Evolutionary conservation across 179 eudicot genomes (phyloP).

Genomic region (Gypsophila paniculata): DNA sequence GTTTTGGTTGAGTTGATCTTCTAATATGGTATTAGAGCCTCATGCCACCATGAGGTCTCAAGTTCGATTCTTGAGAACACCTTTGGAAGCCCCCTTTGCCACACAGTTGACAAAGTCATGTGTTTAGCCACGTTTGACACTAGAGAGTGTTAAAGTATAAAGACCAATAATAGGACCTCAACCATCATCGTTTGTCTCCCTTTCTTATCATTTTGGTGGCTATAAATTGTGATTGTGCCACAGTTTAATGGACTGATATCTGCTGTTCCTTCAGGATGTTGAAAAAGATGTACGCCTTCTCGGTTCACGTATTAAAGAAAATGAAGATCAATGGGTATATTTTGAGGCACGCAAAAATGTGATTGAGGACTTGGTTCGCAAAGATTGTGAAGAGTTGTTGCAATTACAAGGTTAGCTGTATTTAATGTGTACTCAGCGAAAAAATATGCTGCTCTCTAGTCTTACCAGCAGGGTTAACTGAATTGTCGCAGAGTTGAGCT

Average conservation of each 20-base stretch:
- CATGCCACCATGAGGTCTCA: too few species aligned
- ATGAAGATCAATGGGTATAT: constrained; percentile 23
- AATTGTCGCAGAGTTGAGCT: not conserved
- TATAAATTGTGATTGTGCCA: not conserved
- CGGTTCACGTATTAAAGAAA: constrained; percentile 18
- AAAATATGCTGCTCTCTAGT: not conserved
- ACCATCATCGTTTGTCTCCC: not conserved
- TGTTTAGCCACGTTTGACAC: too few species aligned
- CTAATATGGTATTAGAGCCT: too few species aligned
- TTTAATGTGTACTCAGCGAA: not conserved
- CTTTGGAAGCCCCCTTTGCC: too few species aligned
- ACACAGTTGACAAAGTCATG: too few species aligned
- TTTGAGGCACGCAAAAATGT: constrained; percentile 11
- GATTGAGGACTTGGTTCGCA: constrained; percentile 16
- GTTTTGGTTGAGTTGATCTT: too few species aligned
- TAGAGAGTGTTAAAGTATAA: too few species aligned
- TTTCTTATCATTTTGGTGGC: not conserved
- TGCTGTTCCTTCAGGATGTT: constrained; percentile 31
- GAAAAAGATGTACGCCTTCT: constrained; percentile 22
- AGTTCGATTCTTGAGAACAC: too few species aligned
- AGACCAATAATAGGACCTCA: too few species aligned
- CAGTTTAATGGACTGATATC: not conserved
- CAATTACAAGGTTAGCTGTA: constrained; percentile 21
- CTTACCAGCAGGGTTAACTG: not conserved
- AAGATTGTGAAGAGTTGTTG: constrained; percentile 20